phyloP scores from a whole-genome alignment of 1,284 basidiomycete genomes.

The Austroboletus novae-zelandiae region DNA sequence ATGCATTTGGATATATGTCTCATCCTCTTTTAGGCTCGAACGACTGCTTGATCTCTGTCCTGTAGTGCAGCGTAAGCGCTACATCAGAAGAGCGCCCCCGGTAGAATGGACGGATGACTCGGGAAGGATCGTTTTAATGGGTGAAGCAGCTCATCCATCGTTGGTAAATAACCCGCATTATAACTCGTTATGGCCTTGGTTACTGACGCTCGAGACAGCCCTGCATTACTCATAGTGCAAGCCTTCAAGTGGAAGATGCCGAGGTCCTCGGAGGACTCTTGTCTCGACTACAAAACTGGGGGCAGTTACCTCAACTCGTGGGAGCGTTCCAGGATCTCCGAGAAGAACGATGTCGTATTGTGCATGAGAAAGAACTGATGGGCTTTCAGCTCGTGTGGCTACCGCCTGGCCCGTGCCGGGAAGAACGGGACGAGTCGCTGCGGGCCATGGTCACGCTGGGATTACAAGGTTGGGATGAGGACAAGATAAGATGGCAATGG shows the following conservation, averaged over 20 bases:
- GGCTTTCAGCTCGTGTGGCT: conserved; percentile 15
- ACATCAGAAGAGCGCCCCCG: conserved; percentile 7
- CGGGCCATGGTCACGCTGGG: conserved; percentile 12
- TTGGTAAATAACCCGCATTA: conserved; percentile 17
- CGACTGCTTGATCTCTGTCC: conserved; percentile 18
- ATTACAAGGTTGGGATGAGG: conserved; percentile 24
- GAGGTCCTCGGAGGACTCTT: conserved; percentile 43
- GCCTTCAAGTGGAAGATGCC: conserved; percentile 36
- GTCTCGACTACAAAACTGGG: conserved; percentile 35
- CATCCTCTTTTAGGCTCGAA: conserved; percentile 8
- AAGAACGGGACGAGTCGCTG: conserved; percentile 14
- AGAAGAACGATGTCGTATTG: conserved; percentile 19
- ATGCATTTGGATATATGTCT: background rate
- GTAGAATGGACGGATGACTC: conserved; percentile 33
- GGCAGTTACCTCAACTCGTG: conserved; percentile 38
- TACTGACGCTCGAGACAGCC: conserved; percentile 22
- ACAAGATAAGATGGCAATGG: conserved; percentile 35
- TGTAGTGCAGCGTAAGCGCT: conserved; percentile 8
- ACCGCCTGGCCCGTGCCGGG: conserved; percentile 11
- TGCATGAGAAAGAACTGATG: conserved; percentile 14
- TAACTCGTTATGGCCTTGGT: background rate
- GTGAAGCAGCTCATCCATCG: conserved; percentile 43
- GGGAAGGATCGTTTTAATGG: conserved; percentile 38
- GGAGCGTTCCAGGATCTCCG: conserved; percentile 41
- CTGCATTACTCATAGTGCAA: conserved; percentile 28